These are phyloP conservation scores for Fusarium anthophilum DNA, from an alignment of 2,329 filamentous ascomycete genomes.

Conservation along the genomic window DNA sequence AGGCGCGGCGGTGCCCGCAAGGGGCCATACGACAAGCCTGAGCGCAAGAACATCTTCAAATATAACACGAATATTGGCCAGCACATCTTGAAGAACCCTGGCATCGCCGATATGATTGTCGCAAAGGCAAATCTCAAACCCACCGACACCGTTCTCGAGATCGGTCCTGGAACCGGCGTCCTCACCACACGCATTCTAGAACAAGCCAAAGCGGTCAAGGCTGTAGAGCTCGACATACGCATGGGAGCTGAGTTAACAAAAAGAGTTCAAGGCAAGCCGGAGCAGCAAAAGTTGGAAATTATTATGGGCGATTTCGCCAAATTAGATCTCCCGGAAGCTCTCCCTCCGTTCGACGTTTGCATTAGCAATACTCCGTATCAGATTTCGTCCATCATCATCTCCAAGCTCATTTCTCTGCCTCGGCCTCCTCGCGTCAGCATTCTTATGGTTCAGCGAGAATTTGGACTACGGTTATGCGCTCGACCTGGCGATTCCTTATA, in stretches of 20 bases:
- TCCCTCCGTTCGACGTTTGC: background rate
- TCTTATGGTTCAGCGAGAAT: background rate
- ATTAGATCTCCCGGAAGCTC: background rate
- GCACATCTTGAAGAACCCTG: background rate
- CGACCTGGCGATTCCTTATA: background rate
- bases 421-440: background rate
- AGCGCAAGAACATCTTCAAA: background rate
- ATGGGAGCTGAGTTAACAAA: background rate
- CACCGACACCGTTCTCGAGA: background rate
- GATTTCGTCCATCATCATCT: background rate
- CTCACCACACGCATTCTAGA: background rate
- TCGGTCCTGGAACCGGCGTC: background rate
- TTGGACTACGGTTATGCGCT: background rate
- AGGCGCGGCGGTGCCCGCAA: background rate
- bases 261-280: background rate
- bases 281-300: background rate
- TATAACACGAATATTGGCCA: background rate
- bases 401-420: background rate
- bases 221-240: background rate
- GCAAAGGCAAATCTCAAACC: background rate
- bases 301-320: background rate
- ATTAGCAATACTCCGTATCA: background rate
- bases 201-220: background rate
- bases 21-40: background rate
- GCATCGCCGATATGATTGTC: background rate